phyloP scores from a whole-genome alignment of 1,284 basidiomycete species.

The Austroboletus novae-zelandiae region DNA sequence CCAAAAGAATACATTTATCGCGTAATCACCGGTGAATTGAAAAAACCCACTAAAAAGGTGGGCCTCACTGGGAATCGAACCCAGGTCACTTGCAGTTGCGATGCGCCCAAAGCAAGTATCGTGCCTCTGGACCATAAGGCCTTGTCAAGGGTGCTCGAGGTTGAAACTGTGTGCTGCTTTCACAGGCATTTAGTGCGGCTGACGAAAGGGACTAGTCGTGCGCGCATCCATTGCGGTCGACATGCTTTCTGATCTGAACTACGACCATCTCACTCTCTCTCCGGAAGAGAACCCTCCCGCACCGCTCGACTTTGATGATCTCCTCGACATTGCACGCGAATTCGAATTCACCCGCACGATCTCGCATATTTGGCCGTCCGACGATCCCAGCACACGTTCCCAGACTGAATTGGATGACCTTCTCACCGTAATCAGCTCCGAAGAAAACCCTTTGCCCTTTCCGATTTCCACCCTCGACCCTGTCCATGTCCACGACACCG shows the following conservation, averaged over 20 bases:
- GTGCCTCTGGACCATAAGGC: constrained; percentile 50
- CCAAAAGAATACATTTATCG: too few species aligned
- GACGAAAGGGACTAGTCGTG: too few species aligned
- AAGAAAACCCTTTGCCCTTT: constrained; percentile 6
- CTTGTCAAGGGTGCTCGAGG: not conserved
- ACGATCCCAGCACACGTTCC: constrained; percentile 10
- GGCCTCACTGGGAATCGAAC: constrained; percentile 50
- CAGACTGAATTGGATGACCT: constrained; percentile 23
- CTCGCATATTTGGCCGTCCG: constrained; percentile 20
- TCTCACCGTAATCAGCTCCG: constrained; percentile 11
- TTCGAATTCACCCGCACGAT: constrained; percentile 28
- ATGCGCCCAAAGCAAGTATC: constrained; percentile 49
- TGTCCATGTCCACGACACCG: not conserved
- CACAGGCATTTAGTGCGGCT: too few species aligned
- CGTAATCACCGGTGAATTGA: not conserved
- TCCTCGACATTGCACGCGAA: constrained; percentile 31
- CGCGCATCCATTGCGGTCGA: constrained; percentile 11
- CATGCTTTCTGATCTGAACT: constrained; percentile 22
- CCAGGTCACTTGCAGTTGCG: constrained; percentile 47
- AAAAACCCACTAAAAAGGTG: constrained; percentile 13
- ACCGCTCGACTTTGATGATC: constrained; percentile 25
- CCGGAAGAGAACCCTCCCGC: constrained; percentile 3
- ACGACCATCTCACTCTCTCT: constrained; percentile 1
- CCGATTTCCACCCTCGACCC: constrained; percentile 5
- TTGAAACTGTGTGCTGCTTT: too few species aligned